Base-by-base conservation (phyloP, 2,329 filamentous ascomycete genomes). In the Paraphoma chrysanthemicola region DNA sequence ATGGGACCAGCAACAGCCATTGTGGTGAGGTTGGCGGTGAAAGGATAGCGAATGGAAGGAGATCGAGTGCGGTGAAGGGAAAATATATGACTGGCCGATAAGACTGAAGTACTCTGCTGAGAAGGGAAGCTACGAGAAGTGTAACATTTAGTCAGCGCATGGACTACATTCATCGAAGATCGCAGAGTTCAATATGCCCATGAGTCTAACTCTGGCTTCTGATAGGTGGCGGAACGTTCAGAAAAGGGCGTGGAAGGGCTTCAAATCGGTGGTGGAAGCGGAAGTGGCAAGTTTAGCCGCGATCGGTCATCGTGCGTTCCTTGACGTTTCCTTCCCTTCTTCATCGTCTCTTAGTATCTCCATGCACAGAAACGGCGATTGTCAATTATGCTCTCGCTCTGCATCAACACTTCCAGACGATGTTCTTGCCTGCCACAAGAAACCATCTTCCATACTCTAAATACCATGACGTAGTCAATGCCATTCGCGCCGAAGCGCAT, bases 391-490 rank as follows among this genome's bases (percentile, higher is more conserved):
- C n/a, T n/a, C n/a, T n/a, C n/a, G n/a, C n/a, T n/a, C n/a, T n/a
- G n/a, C n/a, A n/a, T n/a, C n/a, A n/a, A n/a, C n/a, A n/a, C n/a
- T n/a, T n/a, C n/a, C n/a, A n/a, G n/a, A n/a, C n/a, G n/a, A n/a
- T n/a, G n/a, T n/a, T n/a, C n/a, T n/a, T n/a, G n/a, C n/a, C n/a
- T n/a, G n/a, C n/a, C n/a, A n/a, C n/a, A n/a, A n/a, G n/a, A n/a
- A n/a, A n/a, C n/a, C n/a, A n/a, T n/a, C n/a, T n/a, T n/a, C n/a
- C n/a, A n/a, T n/a, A n/a, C n/a, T n/a, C n/a, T n/a, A n/a, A n/a
- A n/a, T n/a, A 38, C 31, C 28, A 68, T 71, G 68, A 71, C 67
- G 68, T 69, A 65, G 36, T 53, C 30, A 47, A 53, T 43, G 49
- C 53, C 6, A 46, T n/a, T 44, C 18, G 16, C 43, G 44, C 31